phyloP scores from a whole-genome alignment of 768 basidiomycete genomes.

The Tubosaeta brunneosetosa region DNA sequence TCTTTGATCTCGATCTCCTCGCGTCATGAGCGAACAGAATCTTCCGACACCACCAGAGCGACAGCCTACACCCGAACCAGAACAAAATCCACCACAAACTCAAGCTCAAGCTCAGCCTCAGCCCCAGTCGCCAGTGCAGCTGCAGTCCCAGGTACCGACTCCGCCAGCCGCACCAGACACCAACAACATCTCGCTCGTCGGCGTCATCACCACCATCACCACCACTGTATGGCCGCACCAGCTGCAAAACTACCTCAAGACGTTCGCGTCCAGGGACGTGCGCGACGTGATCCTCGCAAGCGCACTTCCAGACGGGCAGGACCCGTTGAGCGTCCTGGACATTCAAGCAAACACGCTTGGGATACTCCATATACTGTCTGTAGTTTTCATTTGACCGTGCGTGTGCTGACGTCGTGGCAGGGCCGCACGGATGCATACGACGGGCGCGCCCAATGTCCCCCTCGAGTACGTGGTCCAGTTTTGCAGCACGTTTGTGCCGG shows the following conservation, averaged over 20 bases:
- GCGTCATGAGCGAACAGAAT: conserved; percentile 24
- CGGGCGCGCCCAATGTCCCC: conserved; percentile 37
- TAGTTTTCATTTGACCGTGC: conserved; percentile 1
- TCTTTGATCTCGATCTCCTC: no score
- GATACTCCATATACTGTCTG: conserved; percentile 70
- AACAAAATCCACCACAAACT: conserved; percentile 13
- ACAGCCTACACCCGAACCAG: conserved; percentile 14
- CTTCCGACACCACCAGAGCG: conserved; percentile 21
- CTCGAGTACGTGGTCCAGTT: conserved; percentile 48
- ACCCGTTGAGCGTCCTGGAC: conserved; percentile 61
- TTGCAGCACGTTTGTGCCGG: conserved; percentile 56
- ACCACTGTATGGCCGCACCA: conserved; percentile 34
- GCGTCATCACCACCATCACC: conserved; percentile 45
- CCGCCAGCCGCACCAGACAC: conserved; percentile 1
- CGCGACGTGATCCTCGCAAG: conserved; percentile 54
- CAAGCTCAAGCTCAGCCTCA: not conserved
- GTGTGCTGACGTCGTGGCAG: conserved; percentile 30
- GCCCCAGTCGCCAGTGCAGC: no score
- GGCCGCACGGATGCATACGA: conserved; percentile 50
- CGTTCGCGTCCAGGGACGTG: conserved; percentile 50
- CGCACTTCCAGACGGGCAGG: conserved; percentile 53
- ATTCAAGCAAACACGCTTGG: conserved; percentile 56
- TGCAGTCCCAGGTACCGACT: no score
- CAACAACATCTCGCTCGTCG: conserved; percentile 31
- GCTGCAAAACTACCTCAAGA: conserved; percentile 44